Base-by-base conservation (phyloP, 2,329 filamentous ascomycete species). In the Penicillium sp. region DNA sequence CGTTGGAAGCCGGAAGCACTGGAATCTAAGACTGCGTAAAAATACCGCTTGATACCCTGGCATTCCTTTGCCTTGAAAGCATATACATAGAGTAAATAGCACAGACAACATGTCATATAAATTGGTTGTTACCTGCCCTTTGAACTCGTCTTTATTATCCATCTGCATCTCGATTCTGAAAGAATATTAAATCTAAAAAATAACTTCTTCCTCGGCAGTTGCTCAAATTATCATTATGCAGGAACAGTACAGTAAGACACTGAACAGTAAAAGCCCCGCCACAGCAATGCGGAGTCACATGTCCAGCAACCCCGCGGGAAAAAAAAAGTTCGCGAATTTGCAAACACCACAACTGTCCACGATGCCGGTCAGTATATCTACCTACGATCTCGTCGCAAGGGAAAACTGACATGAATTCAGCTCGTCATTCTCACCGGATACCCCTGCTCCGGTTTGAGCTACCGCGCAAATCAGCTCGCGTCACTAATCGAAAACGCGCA, bases 361-460 rank as follows among this genome's bases (percentile, higher is more conserved):
- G 57, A 73, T 75, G 75, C 71, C 72, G 51, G 72, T 74, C 69
- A 47, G 69, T 61, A 28, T n/a, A 4, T 13, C 56, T 55, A 15
- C 19, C 54, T 47, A 7, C 9, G 45, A 22, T 8, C 7, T 12
- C 8, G 10, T 8, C 22, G 5, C 4, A 49, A 12, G 35, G 1
- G 19, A 7, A 38, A 3, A 28, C 47, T 58, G 28, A 59, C 22
- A 15, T 30, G 1, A 2, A 0, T 9, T 8, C 70, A 88, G 86
- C 83, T 88, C 70, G 82, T 88, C 62, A 80, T 88, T 60, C 79
- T 89, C 63, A 87, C 86, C 65, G 86, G 86, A 65, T 88, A 85
- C 72, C 87, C 87, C 53, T 87, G 84, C 66, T 85, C 86, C 69
- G 87, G 87, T 70, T 87, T 89, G 68, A 87, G 85, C 13, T 79